phyloP scores from a whole-genome alignment of 179 eudicot genomes.

The Beta macrorhiza region DNA sequence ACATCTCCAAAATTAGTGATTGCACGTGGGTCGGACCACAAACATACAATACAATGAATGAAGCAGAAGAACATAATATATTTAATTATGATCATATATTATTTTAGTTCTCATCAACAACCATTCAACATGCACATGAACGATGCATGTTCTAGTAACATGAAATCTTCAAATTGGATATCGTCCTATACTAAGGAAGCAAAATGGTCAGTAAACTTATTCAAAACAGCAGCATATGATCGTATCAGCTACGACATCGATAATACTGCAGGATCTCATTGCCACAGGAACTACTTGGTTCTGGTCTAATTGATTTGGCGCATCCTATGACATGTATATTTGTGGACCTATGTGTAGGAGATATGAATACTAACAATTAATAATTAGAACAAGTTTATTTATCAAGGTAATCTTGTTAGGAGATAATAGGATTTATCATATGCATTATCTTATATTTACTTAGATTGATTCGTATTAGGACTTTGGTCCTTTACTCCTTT shows the following conservation, averaged over 20 bases:
- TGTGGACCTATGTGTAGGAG: background rate
- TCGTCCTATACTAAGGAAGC: conserved; percentile 26
- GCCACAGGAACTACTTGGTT: conserved; percentile 6
- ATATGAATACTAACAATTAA: too few species aligned
- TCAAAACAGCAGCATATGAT: conserved; percentile 11
- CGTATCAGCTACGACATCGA: background rate
- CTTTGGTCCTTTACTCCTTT: too few species aligned
- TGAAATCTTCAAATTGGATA: conserved; percentile 9
- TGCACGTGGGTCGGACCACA: conserved; percentile 37
- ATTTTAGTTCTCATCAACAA: conserved; percentile 2
- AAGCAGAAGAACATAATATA: conserved; percentile 29
- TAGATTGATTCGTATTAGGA: too few species aligned
- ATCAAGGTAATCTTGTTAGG: too few species aligned
- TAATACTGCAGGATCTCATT: conserved; percentile 13
- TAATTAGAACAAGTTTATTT: too few species aligned
- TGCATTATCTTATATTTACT: too few species aligned
- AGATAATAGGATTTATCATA: too few species aligned
- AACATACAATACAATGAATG: conserved; percentile 33
- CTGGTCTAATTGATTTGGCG: background rate
- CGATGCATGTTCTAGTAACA: conserved; percentile 31
- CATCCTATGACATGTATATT: too few species aligned
- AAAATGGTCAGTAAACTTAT: background rate
- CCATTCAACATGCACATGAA: conserved; percentile 22
- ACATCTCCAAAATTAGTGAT: conserved; percentile 11
- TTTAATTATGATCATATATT: background rate